These are phyloP conservation scores for Heracleum sosnowskyi DNA, from an alignment of 129 eudicot species.

Conservation along the genomic window DNA sequence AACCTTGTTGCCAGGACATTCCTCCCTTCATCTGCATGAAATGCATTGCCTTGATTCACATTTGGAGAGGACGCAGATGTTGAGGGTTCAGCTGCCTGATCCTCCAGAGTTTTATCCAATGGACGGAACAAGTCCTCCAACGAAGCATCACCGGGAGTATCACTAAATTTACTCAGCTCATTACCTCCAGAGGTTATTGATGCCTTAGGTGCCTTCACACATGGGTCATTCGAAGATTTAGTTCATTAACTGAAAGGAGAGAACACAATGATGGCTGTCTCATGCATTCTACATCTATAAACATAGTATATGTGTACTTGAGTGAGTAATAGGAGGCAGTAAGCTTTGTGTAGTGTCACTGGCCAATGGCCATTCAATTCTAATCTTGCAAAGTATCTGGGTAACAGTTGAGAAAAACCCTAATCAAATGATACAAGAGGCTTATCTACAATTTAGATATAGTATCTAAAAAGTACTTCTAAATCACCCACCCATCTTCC, in stretches of 20 bases:
- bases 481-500: neutral
- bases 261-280: neutral
- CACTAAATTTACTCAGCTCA: conserved; percentile 91
- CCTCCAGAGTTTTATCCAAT: conserved; percentile 43
- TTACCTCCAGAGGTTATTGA: conserved; percentile 36
- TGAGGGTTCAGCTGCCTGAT: conserved; percentile 60
- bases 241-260: neutral
- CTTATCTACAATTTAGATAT: neutral
- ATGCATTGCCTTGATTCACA: conserved; percentile 31
- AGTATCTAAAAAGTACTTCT: neutral
- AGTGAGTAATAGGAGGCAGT: neutral
- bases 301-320: neutral
- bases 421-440: neutral
- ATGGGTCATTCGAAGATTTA: conserved; percentile 6
- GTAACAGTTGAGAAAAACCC: neutral
- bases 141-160: conserved; percentile 94
- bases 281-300: neutral
- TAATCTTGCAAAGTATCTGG: neutral
- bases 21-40: conserved; percentile 41
- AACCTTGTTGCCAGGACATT: conserved; percentile 77
- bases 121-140: conserved; percentile 92
- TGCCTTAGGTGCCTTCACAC: conserved; percentile 44
- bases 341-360: neutral
- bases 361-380: neutral
- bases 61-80: conserved; percentile 70